Base-by-base conservation (phyloP, 306 rosid species). In the Castanea crenata region DNA sequence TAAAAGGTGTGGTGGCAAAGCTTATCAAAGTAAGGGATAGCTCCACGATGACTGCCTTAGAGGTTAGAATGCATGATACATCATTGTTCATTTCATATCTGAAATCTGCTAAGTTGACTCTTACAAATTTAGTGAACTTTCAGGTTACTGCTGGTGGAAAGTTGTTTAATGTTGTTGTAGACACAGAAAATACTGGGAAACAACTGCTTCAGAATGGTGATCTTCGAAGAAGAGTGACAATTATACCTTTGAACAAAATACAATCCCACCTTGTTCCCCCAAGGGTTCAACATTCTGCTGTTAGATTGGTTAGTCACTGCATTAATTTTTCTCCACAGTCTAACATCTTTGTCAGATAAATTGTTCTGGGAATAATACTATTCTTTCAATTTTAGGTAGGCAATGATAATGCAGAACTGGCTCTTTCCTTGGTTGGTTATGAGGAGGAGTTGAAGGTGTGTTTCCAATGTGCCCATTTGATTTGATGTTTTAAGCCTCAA, bases 131-230 rank as follows among this genome's bases (percentile, higher is more conserved):
- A 70, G 52, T 13, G 55, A 35, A 31, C 74, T 69, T 84, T 77
- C 87, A 95, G 99, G 99, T 92, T 78, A 83, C 99, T 78, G 99
- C 99, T 41, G 99, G 91, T 80, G 99, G 99, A 79, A 91, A 91
- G 90, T 83, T 95, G 86, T 95, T 78, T 85, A 92, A 93, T 88
- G 93, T 95, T 80, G 94, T 95, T 20, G 99, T 93, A 79, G 98
- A 95, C 90, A 80, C 93, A 58, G 99, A 92, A 87, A 86, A 73
- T 83, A 95, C 98, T 56, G 98, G 96, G 81, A 95, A 92, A 35
- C 94, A 91, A 72, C 84, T 95, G 55, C 93, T 95, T 83, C 94
- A 95, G 86, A 90, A 90, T 81, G 99, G 99, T 8, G 80, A 88
- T 56, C 97, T 95, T 79, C 91, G 88, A 83, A 90, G 92, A 85